These are phyloP conservation scores for Solanum gandarillasii DNA, from an alignment of 257 asterid genomes.

Conservation along the genomic window DNA sequence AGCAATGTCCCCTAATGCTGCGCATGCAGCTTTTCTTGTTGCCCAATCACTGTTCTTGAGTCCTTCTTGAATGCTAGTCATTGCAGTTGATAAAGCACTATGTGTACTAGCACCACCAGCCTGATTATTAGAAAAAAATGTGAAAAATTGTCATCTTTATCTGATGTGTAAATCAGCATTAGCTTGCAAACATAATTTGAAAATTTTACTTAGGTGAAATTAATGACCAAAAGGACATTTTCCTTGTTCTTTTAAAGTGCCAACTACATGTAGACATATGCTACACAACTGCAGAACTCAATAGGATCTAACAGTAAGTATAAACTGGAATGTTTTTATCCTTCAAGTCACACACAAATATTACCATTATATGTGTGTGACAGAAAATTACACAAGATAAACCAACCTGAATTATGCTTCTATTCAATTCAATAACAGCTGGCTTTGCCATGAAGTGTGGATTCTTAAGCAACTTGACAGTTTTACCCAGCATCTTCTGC, in stretches of 20 bases:
- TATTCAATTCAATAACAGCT: constrained; percentile 76
- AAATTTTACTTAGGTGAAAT: background rate
- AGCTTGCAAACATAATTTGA: background rate
- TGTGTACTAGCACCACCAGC: constrained; percentile 82
- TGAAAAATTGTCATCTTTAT: background rate
- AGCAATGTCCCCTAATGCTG: constrained; percentile 81
- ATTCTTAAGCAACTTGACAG: constrained; percentile 72
- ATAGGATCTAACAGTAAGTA: background rate
- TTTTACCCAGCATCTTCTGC: constrained; percentile 83
- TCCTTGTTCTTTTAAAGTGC: background rate
- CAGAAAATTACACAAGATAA: background rate
- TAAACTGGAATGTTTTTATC: background rate
- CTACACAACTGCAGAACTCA: background rate
- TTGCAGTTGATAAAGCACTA: constrained; percentile 50
- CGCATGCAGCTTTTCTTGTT: constrained; percentile 82
- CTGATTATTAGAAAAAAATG: constrained; percentile 34
- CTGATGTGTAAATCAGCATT: background rate
- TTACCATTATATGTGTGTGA: background rate
- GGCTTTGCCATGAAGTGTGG: constrained; percentile 97
- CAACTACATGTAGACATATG: background rate
- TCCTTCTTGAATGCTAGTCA: constrained; percentile 72
- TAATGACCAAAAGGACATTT: background rate
- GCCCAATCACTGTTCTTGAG: constrained; percentile 85
- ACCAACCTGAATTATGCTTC: constrained; percentile 82
- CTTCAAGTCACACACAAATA: background rate